Evolutionary conservation across 2,329 filamentous ascomycete species (phyloP).

Genomic region (Fusarium verticillioides): DNA sequence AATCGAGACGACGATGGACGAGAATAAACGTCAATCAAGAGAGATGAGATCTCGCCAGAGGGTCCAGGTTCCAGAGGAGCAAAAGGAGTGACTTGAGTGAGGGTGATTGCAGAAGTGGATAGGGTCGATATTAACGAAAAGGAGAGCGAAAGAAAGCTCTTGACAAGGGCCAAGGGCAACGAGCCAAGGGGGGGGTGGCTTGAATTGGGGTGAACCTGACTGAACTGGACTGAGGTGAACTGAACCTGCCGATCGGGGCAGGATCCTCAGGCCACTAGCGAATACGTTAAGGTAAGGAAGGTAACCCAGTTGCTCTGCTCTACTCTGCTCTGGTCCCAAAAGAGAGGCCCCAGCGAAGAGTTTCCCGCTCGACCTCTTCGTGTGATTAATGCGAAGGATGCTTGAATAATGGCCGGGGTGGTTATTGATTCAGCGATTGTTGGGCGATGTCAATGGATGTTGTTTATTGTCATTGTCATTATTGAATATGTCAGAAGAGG

Average conservation of each 20-base stretch:
- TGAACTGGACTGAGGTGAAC: constrained; percentile 22
- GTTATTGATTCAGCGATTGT: constrained; percentile 15
- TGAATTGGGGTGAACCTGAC: constrained; percentile 36
- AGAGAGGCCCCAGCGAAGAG: constrained; percentile 39
- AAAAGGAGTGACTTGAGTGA: constrained; percentile 56
- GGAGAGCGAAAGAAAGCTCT: constrained; percentile 49
- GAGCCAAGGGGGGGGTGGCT: constrained; percentile 46
- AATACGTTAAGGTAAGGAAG: constrained; percentile 18
- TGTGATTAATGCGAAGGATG: constrained; percentile 32
- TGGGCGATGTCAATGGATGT: background rate
- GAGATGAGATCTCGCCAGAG: constrained; percentile 40
- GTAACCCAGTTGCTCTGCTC: constrained; percentile 9
- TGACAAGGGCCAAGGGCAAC: constrained; percentile 39
- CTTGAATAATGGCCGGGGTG: background rate
- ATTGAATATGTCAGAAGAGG: constrained; percentile 4
- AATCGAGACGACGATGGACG: constrained; percentile 32
- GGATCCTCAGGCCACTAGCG: constrained; percentile 49
- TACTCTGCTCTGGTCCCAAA: constrained; percentile 13
- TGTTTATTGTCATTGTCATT: constrained; percentile 6
- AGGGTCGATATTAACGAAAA: constrained; percentile 54
- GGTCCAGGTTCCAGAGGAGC: constrained; percentile 43
- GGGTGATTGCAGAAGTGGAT: constrained; percentile 52
- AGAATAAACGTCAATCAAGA: constrained; percentile 39
- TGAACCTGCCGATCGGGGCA: constrained; percentile 50
- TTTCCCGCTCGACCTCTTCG: constrained; percentile 31